Conservation (phyloP, 495 filamentous ascomycete species). For the Lophiostoma macrostomum region DNA sequence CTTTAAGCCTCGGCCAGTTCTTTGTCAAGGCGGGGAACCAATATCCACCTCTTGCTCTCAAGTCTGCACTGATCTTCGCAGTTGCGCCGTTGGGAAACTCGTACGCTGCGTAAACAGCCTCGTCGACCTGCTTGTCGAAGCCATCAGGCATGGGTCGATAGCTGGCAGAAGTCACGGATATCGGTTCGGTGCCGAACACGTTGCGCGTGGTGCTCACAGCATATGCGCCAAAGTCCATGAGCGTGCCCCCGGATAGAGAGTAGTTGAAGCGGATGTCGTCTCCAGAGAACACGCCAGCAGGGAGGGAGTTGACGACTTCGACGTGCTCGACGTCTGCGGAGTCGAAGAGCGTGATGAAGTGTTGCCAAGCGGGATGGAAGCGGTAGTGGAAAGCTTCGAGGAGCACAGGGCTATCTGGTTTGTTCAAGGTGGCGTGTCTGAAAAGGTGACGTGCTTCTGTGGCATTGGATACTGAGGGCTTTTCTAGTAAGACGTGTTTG, state of each 20-base stretch:
- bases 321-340: constrained; percentile 37
- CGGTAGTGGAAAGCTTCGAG: constrained; percentile 57
- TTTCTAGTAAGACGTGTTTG: constrained; percentile 61
- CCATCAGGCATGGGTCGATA: constrained; percentile 28
- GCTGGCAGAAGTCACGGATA: constrained; percentile 4
- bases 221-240: constrained; percentile 58
- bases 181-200: constrained; percentile 40
- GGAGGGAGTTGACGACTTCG: constrained; percentile 6
- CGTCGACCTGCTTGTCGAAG: constrained; percentile 36
- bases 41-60: constrained; percentile 13
- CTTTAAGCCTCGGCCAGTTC: constrained; percentile 3
- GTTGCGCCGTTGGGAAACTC: constrained; percentile 33
- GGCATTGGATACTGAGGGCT: constrained; percentile 53
- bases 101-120: constrained; percentile 16
- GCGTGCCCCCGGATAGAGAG: constrained; percentile 53
- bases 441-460: constrained; percentile 27
- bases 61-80: constrained; percentile 15
- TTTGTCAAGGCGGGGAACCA: constrained; percentile 14
- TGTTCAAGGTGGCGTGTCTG: constrained; percentile 13
- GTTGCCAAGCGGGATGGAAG: constrained; percentile 45
- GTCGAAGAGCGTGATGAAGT: constrained; percentile 38
- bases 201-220: constrained; percentile 44
- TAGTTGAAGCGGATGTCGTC: constrained; percentile 59
- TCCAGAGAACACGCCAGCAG: constrained; percentile 23
- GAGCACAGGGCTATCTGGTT: constrained; percentile 44